Evolutionary conservation across 1,284 basidiomycete species (phyloP).

Genomic region (Moesziomyces sp.): DNA sequence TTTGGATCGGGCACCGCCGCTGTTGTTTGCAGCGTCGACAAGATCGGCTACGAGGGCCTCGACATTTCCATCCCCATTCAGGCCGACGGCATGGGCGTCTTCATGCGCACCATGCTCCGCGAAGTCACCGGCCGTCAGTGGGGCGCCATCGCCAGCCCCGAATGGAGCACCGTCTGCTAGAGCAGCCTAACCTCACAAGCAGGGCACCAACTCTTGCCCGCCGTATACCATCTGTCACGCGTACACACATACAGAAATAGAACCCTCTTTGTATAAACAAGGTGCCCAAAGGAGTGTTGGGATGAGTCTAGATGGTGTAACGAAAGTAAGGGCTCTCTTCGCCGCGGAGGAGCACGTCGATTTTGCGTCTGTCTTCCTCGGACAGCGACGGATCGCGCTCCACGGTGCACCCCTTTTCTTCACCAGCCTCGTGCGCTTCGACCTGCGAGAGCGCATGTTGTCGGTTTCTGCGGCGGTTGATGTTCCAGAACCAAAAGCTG

Average conservation of each 20-base stretch:
- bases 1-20: conserved; percentile 55
- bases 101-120: conserved; percentile 45
- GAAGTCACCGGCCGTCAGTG: conserved; percentile 50
- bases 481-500: conserved; percentile 27
- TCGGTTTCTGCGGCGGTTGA: conserved; percentile 36
- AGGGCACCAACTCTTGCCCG: background rate
- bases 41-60: conserved; percentile 44
- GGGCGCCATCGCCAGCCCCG: conserved; percentile 39
- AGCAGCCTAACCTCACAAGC: background rate
- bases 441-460: background rate
- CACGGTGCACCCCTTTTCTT: conserved; percentile 1
- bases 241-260: conserved; percentile 2
- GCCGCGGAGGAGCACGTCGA: conserved; percentile 41
- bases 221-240: conserved; percentile 18
- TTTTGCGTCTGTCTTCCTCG: conserved; percentile 23
- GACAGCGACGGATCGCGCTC: background rate
- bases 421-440: conserved; percentile 1
- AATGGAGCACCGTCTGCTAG: conserved; percentile 53
- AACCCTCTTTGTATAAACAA: background rate
- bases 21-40: conserved; percentile 51
- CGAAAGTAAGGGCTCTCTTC: conserved; percentile 47
- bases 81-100: conserved; percentile 42
- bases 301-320: conserved; percentile 36
- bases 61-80: conserved; percentile 47
- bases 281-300: background rate